Percentiles rank a stretch among this genome's conserved stretches.
Evolutionary conservation across 202 grass and related monocot genomes (phyloP).

Genomic region (Musa balbisiana): DNA sequence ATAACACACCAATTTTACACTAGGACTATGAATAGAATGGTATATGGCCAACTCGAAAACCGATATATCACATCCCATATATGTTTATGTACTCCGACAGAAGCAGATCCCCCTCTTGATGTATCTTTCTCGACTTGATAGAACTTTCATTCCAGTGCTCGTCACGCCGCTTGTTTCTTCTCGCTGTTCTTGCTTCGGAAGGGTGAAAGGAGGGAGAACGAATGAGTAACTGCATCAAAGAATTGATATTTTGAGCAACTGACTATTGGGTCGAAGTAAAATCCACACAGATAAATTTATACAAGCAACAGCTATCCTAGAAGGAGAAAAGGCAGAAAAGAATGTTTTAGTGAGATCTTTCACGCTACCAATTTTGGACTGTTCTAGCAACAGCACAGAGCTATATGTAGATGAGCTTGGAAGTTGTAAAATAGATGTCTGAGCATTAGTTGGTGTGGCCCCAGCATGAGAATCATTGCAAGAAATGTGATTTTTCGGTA

Average conservation of each 20-base stretch:
- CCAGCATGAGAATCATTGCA: conserved; percentile 24
- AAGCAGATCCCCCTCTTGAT: not conserved
- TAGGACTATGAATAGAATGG: conserved; percentile 1
- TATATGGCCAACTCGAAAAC: not conserved
- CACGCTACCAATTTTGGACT: not conserved
- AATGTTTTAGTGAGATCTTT: not conserved
- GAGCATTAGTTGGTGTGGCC: conserved; percentile 3
- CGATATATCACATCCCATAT: not conserved
- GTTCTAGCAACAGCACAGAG: too few relatives aligned
- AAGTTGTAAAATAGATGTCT: not conserved
- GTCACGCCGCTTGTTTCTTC: conserved; percentile 14
- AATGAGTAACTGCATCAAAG: conserved; percentile 55
- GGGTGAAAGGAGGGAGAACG: conserved; percentile 76
- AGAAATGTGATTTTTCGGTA: conserved; percentile 37
- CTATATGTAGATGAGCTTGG: too few relatives aligned
- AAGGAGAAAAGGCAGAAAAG: not conserved
- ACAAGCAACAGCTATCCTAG: not conserved
- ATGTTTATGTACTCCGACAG: not conserved
- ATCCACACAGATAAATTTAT: not conserved
- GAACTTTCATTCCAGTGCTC: not conserved
- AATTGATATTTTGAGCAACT: conserved; percentile 15
- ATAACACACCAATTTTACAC: not conserved
- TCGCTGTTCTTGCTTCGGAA: conserved; percentile 55
- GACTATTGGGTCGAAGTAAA: not conserved
- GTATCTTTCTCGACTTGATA: not conserved